Base-by-base conservation (phyloP, 2,329 filamentous ascomycete genomes). In the Hansfordia pulvinata region DNA sequence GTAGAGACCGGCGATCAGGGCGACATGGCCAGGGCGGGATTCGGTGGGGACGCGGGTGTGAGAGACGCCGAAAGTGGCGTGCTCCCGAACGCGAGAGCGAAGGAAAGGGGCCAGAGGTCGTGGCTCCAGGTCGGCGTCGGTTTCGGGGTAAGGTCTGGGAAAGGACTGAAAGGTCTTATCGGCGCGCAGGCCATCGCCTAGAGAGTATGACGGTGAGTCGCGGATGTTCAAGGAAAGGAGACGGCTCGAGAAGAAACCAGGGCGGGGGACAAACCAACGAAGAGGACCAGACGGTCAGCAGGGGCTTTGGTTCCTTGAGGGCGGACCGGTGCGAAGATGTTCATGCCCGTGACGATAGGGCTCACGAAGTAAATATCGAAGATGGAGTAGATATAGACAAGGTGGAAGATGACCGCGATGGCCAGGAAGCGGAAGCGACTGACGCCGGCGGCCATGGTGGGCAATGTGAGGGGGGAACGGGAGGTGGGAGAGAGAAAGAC, bases 331-430 rank as follows among this genome's bases (percentile, higher is more conserved):
- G 62, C 58, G 53, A 84, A 86, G 33, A 85, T 69, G 44, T 69
- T 73, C 90, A 98, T 98, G 47, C 90, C 90, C 60, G 78, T 81
- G 29, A 96, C 90, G 41, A 98, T 90, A 13, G 90, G 90, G 50
- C 85, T 94, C 47, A 94, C 85, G 49, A 98, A 98, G 57, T 98
- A 96, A 37, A 96, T 90, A 53, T 94, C 86, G 57, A 98, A 98
- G 45, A 96, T 96, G 33, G 85, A 93, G 49, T 78, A 81, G 30
- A 93, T 78, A 53, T 98, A 98, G 37, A 93, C 71, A 28, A 96
- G 53, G 55, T 98, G 92, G 51, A 98, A 98, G 34, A 88, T 59
- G 47, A 94, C 69, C 41, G 90, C 90, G 48, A 93, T 71, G 49
- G 78, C 76, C 52, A 96, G 58, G 51, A 98, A 96, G 48, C 76